Evolutionary conservation across 176 grass and related monocot genomes (phyloP).

Genomic region (Secale cereale): DNA sequence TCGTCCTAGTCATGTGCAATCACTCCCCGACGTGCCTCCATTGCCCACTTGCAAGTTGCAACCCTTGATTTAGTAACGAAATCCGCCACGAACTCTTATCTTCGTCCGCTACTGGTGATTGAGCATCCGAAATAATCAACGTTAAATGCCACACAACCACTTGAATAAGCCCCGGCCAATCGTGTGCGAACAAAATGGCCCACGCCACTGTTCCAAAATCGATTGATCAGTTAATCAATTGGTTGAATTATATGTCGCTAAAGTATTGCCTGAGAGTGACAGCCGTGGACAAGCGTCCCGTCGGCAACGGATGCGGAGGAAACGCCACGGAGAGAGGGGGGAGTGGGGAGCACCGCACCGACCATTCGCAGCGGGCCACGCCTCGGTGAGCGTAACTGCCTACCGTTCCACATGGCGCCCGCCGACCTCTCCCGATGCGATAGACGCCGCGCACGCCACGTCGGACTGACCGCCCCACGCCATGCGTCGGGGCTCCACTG

Average conservation of each 20-base stretch:
- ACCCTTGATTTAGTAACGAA: background rate
- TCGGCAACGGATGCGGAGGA: background rate
- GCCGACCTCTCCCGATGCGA: conserved; percentile 11
- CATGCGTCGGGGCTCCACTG: conserved; percentile 14
- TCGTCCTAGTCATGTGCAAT: conserved; percentile 23
- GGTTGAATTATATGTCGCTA: background rate
- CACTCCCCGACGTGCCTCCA: background rate
- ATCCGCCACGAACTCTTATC: background rate
- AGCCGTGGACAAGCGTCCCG: conserved; percentile 20
- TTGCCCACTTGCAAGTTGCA: background rate
- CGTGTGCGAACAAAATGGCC: background rate
- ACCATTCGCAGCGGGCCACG: conserved; percentile 16
- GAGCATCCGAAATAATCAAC: background rate
- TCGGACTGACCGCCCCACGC: conserved; percentile 23
- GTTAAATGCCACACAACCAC: background rate
- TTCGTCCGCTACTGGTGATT: background rate
- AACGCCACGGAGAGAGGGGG: background rate
- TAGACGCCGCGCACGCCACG: background rate
- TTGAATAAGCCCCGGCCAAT: background rate
- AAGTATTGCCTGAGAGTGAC: background rate
- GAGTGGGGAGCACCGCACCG: background rate
- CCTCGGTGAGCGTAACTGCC: background rate
- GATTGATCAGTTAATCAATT: background rate
- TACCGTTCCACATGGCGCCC: conserved; percentile 30
- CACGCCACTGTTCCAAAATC: background rate